Base-by-base conservation (phyloP, 257 asterid genomes). In the Scutellaria galericulata region DNA sequence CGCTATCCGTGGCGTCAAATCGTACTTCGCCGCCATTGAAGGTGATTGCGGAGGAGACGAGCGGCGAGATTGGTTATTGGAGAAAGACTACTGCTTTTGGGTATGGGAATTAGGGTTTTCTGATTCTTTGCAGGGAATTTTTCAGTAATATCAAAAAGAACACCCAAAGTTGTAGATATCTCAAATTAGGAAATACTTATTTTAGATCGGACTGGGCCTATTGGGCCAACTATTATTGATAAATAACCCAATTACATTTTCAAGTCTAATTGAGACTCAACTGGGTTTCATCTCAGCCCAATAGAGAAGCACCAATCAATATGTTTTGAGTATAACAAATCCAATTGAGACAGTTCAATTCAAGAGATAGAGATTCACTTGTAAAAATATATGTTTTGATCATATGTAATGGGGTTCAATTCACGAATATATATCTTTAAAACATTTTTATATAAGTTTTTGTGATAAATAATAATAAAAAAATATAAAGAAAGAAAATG, bases 1-100 rank as follows among this genome's bases (percentile, higher is more conserved):
- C 24, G 99, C 99, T 13, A 90, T 81, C 44, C 90, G 84, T 63
- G 81, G 92, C 56, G 99, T 92, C 84, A 88, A 66, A 31, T 95
- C 99, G 83, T 88, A 86, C 42, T 88, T 86, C 61, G 95, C 89
- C 80, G 94, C 94, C 96, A 84, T 87, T 24, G n/a, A 13, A 4
- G 37, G 61, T 67, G 69, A 48, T 54, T 13, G 35, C 20, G 42
- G 78, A 7, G 53, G 72, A 50, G 72, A 54, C 7, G 61, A 40
- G 48, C 39, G 55, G 74, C 52, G 59, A 50, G 51, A 20, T 14
- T 65, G 11, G 41, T 15, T 7, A 52, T 14, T 6, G 58, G 6
- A 10, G 35, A 53, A 53, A 53, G 6, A 10, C 37, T 31, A 31
- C 37, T 31, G 37, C 37, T 31, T 31, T 31, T 31, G 37, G 27